Percentiles rank a stretch among this genome's conserved stretches.
phyloP scores from a whole-genome alignment of 2,329 filamentous ascomycete genomes.

The Zasmidium angulare region DNA sequence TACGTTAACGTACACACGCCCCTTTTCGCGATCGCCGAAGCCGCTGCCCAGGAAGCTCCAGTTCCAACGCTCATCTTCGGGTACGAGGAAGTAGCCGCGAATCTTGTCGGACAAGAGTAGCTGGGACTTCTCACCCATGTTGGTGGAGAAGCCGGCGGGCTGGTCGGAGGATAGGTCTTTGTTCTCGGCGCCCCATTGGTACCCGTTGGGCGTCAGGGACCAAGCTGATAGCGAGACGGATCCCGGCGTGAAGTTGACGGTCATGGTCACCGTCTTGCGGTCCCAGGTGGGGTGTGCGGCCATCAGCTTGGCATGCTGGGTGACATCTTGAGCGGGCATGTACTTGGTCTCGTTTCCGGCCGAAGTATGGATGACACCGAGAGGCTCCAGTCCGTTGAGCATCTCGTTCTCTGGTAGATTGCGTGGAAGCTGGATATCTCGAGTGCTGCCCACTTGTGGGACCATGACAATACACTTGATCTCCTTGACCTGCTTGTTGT shows the following conservation, averaged over 20 bases:
- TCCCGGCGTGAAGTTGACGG: conserved; percentile 93
- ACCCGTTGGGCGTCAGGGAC: conserved; percentile 86
- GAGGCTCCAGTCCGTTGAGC: conserved; percentile 79
- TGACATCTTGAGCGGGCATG: conserved; percentile 94
- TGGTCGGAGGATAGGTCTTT: conserved; percentile 89
- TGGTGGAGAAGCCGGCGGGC: conserved; percentile 78
- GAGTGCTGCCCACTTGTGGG: conserved; percentile 90
- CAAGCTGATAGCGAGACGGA: conserved; percentile 93
- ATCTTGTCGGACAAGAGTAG: conserved; percentile 90
- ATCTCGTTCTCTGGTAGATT: conserved; percentile 90
- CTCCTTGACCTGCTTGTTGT: conserved; percentile 97
- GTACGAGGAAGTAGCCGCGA: conserved; percentile 92
- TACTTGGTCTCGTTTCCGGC: conserved; percentile 93
- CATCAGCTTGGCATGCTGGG: conserved; percentile 87
- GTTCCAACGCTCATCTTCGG: conserved; percentile 89
- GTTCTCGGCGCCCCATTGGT: conserved; percentile 97
- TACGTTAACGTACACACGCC: conserved; percentile 80
- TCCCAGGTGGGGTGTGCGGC: conserved; percentile 79
- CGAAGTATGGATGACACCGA: conserved; percentile 93
- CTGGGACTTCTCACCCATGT: conserved; percentile 93
- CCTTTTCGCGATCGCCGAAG: conserved; percentile 84
- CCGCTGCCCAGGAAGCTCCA: conserved; percentile 96
- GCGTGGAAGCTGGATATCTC: conserved; percentile 86
- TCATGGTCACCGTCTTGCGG: conserved; percentile 89
- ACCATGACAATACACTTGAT: conserved; percentile 96